phyloP scores from a whole-genome alignment of 768 basidiomycete genomes.

The Leccinum fibrillosum region DNA sequence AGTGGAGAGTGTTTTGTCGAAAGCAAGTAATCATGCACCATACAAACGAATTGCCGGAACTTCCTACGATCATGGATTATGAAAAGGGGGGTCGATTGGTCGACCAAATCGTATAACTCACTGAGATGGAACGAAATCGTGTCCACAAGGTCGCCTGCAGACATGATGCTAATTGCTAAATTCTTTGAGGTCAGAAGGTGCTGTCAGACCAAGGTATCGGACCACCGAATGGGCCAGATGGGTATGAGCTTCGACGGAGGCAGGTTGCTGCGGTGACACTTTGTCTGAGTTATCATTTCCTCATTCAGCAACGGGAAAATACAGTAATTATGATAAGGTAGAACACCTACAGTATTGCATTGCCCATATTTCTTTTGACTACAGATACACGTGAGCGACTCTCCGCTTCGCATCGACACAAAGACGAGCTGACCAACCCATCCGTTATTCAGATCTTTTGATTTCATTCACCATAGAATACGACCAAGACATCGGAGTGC shows the following conservation, averaged over 20 bases:
- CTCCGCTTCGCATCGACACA: neutral
- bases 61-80: no score
- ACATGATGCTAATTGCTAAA: slow-evolving; percentile 58
- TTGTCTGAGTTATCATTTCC: slow-evolving; percentile 45
- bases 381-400: neutral
- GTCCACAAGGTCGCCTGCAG: slow-evolving; percentile 62
- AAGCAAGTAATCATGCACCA: no score
- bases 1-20: no score
- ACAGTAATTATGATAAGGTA: neutral
- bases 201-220: slow-evolving; percentile 60
- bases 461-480: slow-evolving; percentile 65
- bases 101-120: no score
- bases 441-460: slow-evolving; percentile 46
- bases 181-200: slow-evolving; percentile 54
- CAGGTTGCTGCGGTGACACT: slow-evolving; percentile 41
- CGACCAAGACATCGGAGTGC: slow-evolving; percentile 78
- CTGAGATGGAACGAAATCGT: slow-evolving; percentile 45
- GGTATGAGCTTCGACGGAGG: slow-evolving; percentile 54
- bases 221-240: slow-evolving; percentile 74
- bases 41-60: no score
- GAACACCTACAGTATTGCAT: slow-evolving; percentile 72
- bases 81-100: no score
- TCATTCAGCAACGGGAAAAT: neutral
- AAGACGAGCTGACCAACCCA: slow-evolving; percentile 48
- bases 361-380: slow-evolving; percentile 62